Evolutionary conservation across 345 rosid genomes (phyloP), one percentile per base, ranked within the genome.

Genomic region (Eutrema japonicum): DNA sequence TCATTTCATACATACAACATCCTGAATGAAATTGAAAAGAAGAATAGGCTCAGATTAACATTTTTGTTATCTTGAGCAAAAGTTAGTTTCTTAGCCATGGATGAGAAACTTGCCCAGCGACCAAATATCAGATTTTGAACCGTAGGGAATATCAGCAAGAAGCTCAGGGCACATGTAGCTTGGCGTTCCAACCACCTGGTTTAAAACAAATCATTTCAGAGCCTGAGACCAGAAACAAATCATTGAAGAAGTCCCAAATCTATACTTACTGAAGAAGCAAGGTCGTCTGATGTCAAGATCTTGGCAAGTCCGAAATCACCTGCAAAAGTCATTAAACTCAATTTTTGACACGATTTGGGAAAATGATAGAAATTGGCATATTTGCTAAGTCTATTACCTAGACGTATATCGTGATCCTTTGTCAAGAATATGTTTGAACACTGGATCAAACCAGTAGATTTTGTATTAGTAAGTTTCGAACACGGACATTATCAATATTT

Each of bases 101-200:
- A 64, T 12, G 50, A 67, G 73, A 63, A 76, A 74, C 84, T 82
- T 81, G 81, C 99, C 99, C 14, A 96, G 77, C 56, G 98, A 96
- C 99, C 98, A 96, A 65, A 96, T 90, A 75, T 96, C 99, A 10
- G 99, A 96, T 81, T 96, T 96, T 60, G 97, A 84, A 67, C 98
- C 99, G 35, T 96, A 96, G 4, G 99, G 99, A 75, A 96, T 96
- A 81, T 96, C 99, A 73, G 98, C 97, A 75, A 96, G 97, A 77
- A 96, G 98, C 86, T 96, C 99, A 7, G 99, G 99, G 68, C 99
- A 95, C 99, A 95, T 95, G 72, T 95, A 95, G 82, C 98, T 95
- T 10, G 99, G 99, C 47, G 99, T 95, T 79, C 99, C 99, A 59
- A 95, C 99, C 33, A 95, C 99, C 99, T 92, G 77, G 54, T 82